A percentile compares a stretch with the other conserved stretches of the same genome.
phyloP scores from a whole-genome alignment of 192 early-diverging fungal species.

The Allomyces arbusculus region DNA sequence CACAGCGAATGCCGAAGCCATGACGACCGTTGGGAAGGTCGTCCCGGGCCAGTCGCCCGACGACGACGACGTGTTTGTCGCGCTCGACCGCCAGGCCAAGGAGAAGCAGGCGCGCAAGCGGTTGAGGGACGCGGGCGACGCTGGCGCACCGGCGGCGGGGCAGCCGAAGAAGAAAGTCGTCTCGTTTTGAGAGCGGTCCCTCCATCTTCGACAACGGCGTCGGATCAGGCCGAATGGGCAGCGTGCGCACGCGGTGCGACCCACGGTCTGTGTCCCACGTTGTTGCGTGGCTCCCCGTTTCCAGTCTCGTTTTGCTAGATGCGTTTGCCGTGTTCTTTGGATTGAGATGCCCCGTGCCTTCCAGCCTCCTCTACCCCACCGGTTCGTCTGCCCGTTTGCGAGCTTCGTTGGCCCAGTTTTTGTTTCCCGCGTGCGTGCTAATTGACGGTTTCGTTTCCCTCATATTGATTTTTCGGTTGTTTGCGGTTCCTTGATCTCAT shows the following conservation, averaged over 20 bases:
- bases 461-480: background rate
- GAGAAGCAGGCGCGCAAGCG: conserved; percentile 13
- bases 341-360: background rate
- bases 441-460: background rate
- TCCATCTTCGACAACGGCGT: conserved; percentile 2
- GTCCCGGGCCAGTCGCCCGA: conserved; percentile 71
- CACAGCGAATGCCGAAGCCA: conserved; percentile 34
- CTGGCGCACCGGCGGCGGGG: background rate
- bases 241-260: too few species aligned
- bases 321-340: background rate
- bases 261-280: too few species aligned
- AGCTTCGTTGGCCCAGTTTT: background rate
- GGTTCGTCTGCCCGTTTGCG: background rate
- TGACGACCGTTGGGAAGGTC: conserved; percentile 47
- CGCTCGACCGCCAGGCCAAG: conserved; percentile 35
- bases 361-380: too few species aligned
- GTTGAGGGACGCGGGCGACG: background rate
- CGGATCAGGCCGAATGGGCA: too few species aligned
- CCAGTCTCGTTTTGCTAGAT: background rate
- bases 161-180: conserved; percentile 15
- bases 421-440: background rate
- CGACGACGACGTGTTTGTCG: conserved; percentile 77
- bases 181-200: conserved; percentile 10
- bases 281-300: too few species aligned
- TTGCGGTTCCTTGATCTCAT: background rate